Percentiles rank a stretch among this genome's conserved stretches.
phyloP scores from a whole-genome alignment of 495 filamentous ascomycete genomes.

The Aspergillus hancockii region DNA sequence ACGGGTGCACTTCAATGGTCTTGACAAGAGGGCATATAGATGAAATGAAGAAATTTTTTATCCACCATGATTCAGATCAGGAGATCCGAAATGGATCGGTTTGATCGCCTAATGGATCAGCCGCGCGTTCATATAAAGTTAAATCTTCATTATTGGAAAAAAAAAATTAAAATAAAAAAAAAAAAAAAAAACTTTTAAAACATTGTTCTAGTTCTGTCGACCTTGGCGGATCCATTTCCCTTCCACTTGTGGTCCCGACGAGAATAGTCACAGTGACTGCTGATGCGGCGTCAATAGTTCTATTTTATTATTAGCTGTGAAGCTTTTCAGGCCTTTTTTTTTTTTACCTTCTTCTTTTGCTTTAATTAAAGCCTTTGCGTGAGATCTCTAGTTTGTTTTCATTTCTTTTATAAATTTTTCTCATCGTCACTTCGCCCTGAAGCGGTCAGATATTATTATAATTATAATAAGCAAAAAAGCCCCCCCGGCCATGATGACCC shows the following conservation, averaged over 20 bases:
- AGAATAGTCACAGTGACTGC: conserved; percentile 12
- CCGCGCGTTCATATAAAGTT: neutral
- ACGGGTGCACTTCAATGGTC: neutral
- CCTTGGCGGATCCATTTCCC: neutral
- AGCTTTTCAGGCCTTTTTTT: neutral
- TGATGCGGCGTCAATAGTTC: conserved; percentile 18
- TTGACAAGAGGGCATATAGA: neutral
- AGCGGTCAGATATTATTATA: neutral
- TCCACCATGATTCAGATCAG: conserved; percentile 1
- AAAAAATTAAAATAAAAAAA: neutral
- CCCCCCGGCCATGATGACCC: too few species aligned
- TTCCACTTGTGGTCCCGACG: conserved; percentile 5
- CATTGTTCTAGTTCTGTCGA: neutral
- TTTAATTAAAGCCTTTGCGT: too few species aligned
- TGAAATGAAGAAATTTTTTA: neutral
- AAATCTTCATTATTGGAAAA: neutral
- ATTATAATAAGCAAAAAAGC: conserved; percentile 1
- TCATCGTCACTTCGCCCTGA: conserved; percentile 4
- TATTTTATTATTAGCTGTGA: conserved; percentile 18
- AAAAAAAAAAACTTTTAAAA: neutral
- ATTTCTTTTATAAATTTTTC: conserved; percentile 11
- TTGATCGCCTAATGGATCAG: neutral
- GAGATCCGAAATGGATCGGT: neutral
- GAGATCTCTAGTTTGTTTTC: neutral
- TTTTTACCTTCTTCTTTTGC: conserved; percentile 7